Percentiles rank a stretch among this genome's conserved stretches.
These are phyloP conservation scores for Candida xyloterini DNA, from an alignment of 805 yeast species.

Conservation along the genomic window DNA sequence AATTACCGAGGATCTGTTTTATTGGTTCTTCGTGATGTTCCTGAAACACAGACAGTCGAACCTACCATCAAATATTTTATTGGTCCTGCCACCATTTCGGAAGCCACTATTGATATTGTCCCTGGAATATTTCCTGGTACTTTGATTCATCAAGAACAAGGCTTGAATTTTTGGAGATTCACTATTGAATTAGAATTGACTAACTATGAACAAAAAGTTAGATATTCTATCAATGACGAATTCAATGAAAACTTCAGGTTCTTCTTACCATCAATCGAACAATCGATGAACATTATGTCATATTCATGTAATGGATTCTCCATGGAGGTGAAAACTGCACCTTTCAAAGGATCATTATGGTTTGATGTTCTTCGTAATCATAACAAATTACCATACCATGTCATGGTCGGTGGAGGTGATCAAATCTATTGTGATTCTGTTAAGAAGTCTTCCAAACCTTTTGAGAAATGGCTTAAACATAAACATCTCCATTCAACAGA, in stretches of 20 bases:
- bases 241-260: slow-evolving; percentile 49
- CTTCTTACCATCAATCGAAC: slow-evolving; percentile 58
- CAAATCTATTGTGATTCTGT: slow-evolving; percentile 88
- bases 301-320: slow-evolving; percentile 93
- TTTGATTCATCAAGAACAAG: slow-evolving; percentile 41
- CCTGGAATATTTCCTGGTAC: slow-evolving; percentile 48
- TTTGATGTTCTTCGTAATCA: slow-evolving; percentile 75
- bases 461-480: slow-evolving; percentile 62
- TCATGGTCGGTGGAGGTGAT: slow-evolving; percentile 97
- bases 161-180: slow-evolving; percentile 65
- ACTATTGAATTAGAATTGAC: slow-evolving; percentile 47
- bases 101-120: slow-evolving; percentile 10
- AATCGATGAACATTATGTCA: slow-evolving; percentile 78
- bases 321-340: slow-evolving; percentile 59
- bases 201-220: slow-evolving; percentile 55
- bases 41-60: slow-evolving; percentile 15
- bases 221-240: slow-evolving; percentile 57
- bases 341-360: slow-evolving; percentile 81
- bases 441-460: slow-evolving; percentile 51
- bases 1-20: slow-evolving; percentile 69
- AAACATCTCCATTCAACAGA: slow-evolving; percentile 42
- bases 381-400: slow-evolving; percentile 64
- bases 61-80: slow-evolving; percentile 35
- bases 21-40: slow-evolving; percentile 53
- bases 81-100: slow-evolving; percentile 32